Conservation (phyloP, 495 filamentous ascomycete genomes). For the Aspergillus bridgeri region DNA sequence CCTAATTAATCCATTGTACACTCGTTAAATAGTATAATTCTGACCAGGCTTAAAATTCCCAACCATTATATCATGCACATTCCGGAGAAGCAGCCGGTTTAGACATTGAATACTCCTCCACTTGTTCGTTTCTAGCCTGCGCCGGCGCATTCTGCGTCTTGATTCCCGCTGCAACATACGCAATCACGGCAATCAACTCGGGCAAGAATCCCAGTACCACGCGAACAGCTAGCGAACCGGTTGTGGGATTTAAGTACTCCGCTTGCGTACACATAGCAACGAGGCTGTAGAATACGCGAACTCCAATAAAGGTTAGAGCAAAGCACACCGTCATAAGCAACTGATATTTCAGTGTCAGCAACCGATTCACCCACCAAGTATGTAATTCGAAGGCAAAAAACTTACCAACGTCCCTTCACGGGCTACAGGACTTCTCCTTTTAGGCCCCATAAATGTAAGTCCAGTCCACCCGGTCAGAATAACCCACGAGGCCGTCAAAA, state of each 20-base stretch:
- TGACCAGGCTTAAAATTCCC: too few species aligned
- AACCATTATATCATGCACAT: not conserved
- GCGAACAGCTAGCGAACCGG: slow-evolving; percentile 10
- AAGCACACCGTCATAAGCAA: slow-evolving; percentile 7
- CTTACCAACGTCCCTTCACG: not conserved
- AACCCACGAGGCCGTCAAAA: not conserved
- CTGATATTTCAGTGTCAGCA: slow-evolving; percentile 2
- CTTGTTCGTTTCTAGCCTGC: not conserved
- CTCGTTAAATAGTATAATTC: too few species aligned
- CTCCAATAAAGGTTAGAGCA: slow-evolving; percentile 9
- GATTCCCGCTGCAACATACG: slow-evolving; percentile 9
- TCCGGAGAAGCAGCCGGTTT: not conserved
- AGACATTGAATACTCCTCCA: not conserved
- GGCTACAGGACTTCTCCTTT: not conserved
- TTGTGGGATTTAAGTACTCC: slow-evolving; percentile 8
- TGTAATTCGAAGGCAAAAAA: not conserved
- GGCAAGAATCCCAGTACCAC: slow-evolving; percentile 17
- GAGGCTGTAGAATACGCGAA: slow-evolving; percentile 15
- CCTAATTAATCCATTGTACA: too few species aligned
- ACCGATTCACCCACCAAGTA: not conserved
- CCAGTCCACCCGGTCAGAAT: not conserved
- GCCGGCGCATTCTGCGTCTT: slow-evolving; percentile 3
- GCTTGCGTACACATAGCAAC: slow-evolving; percentile 12
- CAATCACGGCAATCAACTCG: slow-evolving; percentile 7
- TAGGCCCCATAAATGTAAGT: not conserved